phyloP scores from a whole-genome alignment of 2,329 filamentous ascomycete genomes.

The Penicillium italicum region DNA sequence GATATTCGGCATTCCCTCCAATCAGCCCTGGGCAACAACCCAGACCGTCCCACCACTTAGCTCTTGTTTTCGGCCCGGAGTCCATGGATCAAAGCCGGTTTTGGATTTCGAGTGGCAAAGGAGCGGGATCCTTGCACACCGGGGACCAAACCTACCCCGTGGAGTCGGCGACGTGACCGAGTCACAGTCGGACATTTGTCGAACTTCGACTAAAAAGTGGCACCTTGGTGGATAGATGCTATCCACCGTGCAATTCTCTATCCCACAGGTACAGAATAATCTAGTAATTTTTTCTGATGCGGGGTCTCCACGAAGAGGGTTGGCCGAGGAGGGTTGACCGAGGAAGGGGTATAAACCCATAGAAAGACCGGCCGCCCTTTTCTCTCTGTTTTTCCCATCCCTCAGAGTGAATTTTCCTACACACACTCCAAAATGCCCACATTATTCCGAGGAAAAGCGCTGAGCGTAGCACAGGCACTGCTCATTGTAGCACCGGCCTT shows the following conservation, averaged over 20 bases:
- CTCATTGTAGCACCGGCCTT: conserved; percentile 30
- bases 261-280: neutral
- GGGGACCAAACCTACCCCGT: conserved; percentile 2
- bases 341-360: conserved; percentile 4
- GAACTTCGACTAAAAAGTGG: neutral
- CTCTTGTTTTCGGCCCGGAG: neutral
- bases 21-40: neutral
- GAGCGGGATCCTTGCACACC: neutral
- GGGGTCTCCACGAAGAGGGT: conserved; percentile 16
- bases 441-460: conserved; percentile 17
- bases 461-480: conserved; percentile 29
- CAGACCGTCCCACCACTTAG: neutral
- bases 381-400: neutral
- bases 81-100: neutral
- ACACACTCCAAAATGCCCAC: neutral
- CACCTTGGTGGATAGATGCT: neutral
- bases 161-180: conserved; percentile 7
- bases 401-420: neutral
- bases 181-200: conserved; percentile 1
- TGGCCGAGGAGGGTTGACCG: neutral
- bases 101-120: conserved; percentile 5
- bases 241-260: neutral
- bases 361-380: neutral
- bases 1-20: conserved; percentile 3
- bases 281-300: conserved; percentile 1